A percentile compares a stretch with the other conserved stretches of the same genome.
Conservation (phyloP, 345 rosid species). For the Populus tremula region DNA sequence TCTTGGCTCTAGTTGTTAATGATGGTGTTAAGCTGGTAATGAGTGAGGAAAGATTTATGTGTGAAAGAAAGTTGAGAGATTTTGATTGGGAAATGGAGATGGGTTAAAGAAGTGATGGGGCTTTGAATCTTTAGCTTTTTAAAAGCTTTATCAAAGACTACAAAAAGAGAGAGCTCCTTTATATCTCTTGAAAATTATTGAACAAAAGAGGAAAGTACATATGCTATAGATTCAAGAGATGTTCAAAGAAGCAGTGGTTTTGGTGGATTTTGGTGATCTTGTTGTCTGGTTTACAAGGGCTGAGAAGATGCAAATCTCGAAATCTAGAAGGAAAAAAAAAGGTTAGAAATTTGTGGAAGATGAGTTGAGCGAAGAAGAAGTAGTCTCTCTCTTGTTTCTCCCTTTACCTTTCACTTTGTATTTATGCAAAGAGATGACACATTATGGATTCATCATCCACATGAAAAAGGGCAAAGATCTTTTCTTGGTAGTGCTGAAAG, state of each 20-base stretch:
- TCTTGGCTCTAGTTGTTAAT: background rate
- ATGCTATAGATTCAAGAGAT: slow-evolving; percentile 34
- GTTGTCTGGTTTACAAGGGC: background rate
- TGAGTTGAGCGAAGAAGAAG: slow-evolving; percentile 12
- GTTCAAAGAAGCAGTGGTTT: slow-evolving; percentile 18
- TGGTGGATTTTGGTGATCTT: background rate
- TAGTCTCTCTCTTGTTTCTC: background rate
- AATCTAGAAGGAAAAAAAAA: background rate
- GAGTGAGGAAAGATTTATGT: background rate
- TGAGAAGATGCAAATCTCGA: background rate
- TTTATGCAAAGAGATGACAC: background rate
- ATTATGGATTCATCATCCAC: slow-evolving; percentile 4
- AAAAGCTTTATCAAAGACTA: background rate
- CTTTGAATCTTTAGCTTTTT: background rate
- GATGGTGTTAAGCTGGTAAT: background rate
- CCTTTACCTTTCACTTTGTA: background rate
- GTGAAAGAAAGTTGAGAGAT: background rate
- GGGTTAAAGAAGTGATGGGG: background rate
- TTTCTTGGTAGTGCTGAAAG: background rate
- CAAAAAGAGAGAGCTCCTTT: background rate
- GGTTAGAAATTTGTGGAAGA: slow-evolving; percentile 7
- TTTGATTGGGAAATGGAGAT: background rate
- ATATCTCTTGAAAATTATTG: background rate
- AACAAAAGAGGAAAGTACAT: background rate
- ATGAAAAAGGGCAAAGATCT: background rate